Percentiles rank a stretch among this genome's conserved stretches.
Evolutionary conservation across 805 yeast genomes (phyloP).

Genomic region (Jamesozyma spencerorum): DNA sequence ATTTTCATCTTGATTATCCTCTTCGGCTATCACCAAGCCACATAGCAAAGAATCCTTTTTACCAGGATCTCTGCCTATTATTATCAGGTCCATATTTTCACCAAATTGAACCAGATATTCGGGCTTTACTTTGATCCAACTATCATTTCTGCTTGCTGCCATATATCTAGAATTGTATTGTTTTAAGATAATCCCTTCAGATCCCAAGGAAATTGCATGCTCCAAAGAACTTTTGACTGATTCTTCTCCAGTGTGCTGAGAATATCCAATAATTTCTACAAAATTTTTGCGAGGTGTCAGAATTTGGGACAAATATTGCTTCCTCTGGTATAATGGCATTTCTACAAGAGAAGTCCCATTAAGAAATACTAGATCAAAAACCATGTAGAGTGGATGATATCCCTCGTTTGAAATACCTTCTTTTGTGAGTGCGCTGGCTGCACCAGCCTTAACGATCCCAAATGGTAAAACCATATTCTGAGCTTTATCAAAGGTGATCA

Average conservation of each 20-base stretch:
- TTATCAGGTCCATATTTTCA: conserved; percentile 69
- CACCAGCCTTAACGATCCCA: conserved; percentile 68
- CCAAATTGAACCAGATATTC: conserved; percentile 82
- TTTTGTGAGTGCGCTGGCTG: conserved; percentile 42
- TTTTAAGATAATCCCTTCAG: conserved; percentile 81
- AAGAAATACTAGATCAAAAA: conserved; percentile 63
- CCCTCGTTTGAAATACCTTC: conserved; percentile 32
- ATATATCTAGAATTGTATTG: conserved; percentile 48
- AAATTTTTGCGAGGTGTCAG: conserved; percentile 34
- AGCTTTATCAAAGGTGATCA: conserved; percentile 75
- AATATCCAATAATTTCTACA: conserved; percentile 41
- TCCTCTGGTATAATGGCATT: conserved; percentile 47
- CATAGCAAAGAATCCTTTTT: conserved; percentile 62
- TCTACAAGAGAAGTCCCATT: conserved; percentile 58
- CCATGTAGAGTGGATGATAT: conserved; percentile 48
- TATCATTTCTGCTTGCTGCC: conserved; percentile 48
- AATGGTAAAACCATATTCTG: conserved; percentile 57
- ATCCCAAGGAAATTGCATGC: conserved; percentile 47
- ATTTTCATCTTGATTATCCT: conserved; percentile 8
- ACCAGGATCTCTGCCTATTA: conserved; percentile 72
- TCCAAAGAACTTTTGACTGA: conserved; percentile 51
- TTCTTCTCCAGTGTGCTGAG: conserved; percentile 34
- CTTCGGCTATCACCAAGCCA: conserved; percentile 48
- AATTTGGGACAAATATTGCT: conserved; percentile 38
- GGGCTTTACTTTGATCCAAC: conserved; percentile 90